phyloP scores from a whole-genome alignment of 441 rosid genomes.

The Flueggea neowawraea region DNA sequence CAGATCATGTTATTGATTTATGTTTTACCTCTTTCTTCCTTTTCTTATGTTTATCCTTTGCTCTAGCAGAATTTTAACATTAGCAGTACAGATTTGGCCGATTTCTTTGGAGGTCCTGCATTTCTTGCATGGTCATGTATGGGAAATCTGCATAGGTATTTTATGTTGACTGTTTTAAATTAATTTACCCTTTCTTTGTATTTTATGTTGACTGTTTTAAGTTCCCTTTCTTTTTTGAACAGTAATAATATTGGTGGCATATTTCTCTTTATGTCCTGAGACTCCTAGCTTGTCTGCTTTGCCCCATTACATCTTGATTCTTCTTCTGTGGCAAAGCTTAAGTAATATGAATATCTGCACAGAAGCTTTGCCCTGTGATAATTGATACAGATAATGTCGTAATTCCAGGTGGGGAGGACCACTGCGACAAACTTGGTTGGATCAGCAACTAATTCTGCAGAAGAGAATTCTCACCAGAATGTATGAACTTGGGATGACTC shows the following conservation, averaged over 20 bases:
- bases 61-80: slow-evolving; percentile 55
- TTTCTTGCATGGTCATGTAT: slow-evolving; percentile 85
- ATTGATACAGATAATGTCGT: neutral
- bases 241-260: neutral
- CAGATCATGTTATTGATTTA: neutral
- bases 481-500: slow-evolving; percentile 83
- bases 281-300: too few relatives aligned
- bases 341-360: neutral
- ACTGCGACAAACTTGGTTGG: slow-evolving; percentile 65
- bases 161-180: neutral
- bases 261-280: neutral
- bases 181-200: neutral
- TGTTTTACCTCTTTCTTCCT: slow-evolving; percentile 7
- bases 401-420: slow-evolving; percentile 76
- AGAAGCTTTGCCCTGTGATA: slow-evolving; percentile 5
- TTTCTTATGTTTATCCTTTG: slow-evolving; percentile 15
- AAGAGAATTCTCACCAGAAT: slow-evolving; percentile 63
- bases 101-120: slow-evolving; percentile 80
- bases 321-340: neutral
- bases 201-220: neutral
- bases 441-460: slow-evolving; percentile 55
- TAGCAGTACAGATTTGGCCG: slow-evolving; percentile 50
- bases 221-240: slow-evolving; percentile 1
- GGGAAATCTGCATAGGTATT: slow-evolving; percentile 70
- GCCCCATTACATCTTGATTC: too few relatives aligned